Evolutionary conservation across 164 flowering plant species (phyloP), one percentile per base, ranked within the genome.

Genomic region (Tetrastigma voinierianum): DNA sequence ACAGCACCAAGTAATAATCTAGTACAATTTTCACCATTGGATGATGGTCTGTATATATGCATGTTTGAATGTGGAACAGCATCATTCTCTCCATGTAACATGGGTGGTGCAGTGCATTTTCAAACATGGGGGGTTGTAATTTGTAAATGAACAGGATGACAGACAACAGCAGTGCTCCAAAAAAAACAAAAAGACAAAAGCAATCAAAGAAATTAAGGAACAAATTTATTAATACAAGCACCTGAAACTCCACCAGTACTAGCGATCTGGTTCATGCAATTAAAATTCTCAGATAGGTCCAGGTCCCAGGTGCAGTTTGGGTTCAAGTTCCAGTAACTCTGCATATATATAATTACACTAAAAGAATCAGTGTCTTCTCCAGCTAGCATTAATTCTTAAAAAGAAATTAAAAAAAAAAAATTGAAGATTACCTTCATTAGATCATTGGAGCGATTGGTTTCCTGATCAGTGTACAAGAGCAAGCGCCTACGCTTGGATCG

Each of bases 401-500:
- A 40, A 14, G n/a, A 16, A 17, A 17, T 53, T 1, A 19, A 10
- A 17, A 53, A 53, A 52, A 5, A 5, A 17, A 19, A 17, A 25
- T 21, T 21, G 59, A 46, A 24, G 15, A 23, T 32, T 57, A 73
- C 83, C 77, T 75, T 67, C 1, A 57, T 14, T 51, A 57, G 68
- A 70, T 67, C 61, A 13, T 68, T 46, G 10, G 19, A 54, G 45
- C 65, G 25, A 13, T 18, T 44, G 19, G 52, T 20, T 23, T 66
- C 21, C 21, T 67, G 65, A 21, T 21, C 56, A 23, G 58, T 16
- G 61, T 40, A 65, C 18, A 65, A 49, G 21, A 51, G 12, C 70
- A 84, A 61, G 2, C 85, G 80, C 12, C 87, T 62, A 53, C 90
- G 66, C 70, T 89, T 89, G 4, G 81, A 66, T 7, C 66, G 72